Evolutionary conservation across 441 rosid species (phyloP).

Genomic region (Biscutella auriculata): DNA sequence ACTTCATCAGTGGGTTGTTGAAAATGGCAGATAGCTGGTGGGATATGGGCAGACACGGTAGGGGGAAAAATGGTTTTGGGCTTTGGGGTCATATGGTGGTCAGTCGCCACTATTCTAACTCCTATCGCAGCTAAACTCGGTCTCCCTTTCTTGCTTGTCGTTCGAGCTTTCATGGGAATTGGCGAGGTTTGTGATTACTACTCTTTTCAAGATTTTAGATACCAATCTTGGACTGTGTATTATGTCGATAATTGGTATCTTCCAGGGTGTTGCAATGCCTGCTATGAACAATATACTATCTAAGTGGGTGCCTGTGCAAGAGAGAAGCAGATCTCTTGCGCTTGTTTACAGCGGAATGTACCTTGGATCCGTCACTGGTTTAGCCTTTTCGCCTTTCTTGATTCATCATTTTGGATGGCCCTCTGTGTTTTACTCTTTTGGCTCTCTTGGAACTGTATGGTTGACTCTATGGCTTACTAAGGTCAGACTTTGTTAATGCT

Average conservation of each 20-base stretch:
- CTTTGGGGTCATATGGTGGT: slow-evolving; percentile 91
- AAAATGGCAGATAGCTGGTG: slow-evolving; percentile 73
- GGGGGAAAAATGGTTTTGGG: slow-evolving; percentile 80
- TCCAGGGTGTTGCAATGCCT: slow-evolving; percentile 97
- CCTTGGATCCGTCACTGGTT: slow-evolving; percentile 83
- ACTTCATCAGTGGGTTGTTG: neutral
- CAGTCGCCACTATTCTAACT: slow-evolving; percentile 68
- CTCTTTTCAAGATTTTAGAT: neutral
- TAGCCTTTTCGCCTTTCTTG: slow-evolving; percentile 80
- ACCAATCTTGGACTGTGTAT: neutral
- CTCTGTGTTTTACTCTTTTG: slow-evolving; percentile 83
- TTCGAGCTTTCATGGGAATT: slow-evolving; percentile 84
- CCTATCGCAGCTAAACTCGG: slow-evolving; percentile 84
- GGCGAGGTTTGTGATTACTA: slow-evolving; percentile 52
- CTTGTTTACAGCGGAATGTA: slow-evolving; percentile 91
- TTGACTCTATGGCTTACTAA: slow-evolving; percentile 60
- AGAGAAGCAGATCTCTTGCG: slow-evolving; percentile 86
- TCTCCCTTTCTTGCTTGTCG: slow-evolving; percentile 66
- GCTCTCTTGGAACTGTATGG: slow-evolving; percentile 89
- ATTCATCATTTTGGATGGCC: slow-evolving; percentile 94
- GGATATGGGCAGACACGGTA: slow-evolving; percentile 86
- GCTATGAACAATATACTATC: slow-evolving; percentile 91
- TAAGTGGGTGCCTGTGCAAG: slow-evolving; percentile 88
- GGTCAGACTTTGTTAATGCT: slow-evolving; percentile 28
- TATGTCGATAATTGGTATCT: slow-evolving; percentile 3